These are phyloP conservation scores for Leccinum pachyderme DNA, from an alignment of 1,284 basidiomycete genomes.

Conservation along the genomic window DNA sequence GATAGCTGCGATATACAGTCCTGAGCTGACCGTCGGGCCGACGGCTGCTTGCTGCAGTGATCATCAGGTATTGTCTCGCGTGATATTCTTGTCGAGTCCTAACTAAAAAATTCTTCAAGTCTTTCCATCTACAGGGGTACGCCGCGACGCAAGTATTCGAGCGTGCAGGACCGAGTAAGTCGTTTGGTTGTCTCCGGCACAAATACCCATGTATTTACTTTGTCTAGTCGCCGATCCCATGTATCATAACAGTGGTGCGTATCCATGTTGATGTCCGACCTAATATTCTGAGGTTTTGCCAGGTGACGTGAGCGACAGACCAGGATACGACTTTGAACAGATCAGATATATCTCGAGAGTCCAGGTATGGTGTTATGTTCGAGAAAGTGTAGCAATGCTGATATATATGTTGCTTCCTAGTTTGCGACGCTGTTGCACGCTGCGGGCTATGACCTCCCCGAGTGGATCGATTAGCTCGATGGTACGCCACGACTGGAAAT, in stretches of 20 bases:
- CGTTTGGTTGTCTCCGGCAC: background rate
- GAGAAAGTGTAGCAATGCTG: background rate
- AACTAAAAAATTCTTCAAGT: constrained; percentile 38
- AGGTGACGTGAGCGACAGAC: constrained; percentile 75
- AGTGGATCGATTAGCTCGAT: background rate
- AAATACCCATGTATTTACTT: background rate
- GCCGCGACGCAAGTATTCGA: constrained; percentile 82
- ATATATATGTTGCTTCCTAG: constrained; percentile 25
- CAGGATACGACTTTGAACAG: constrained; percentile 80
- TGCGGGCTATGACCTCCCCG: constrained; percentile 47
- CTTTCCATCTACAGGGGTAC: constrained; percentile 80
- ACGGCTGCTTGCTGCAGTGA: constrained; percentile 85
- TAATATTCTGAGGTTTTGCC: background rate
- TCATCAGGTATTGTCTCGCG: constrained; percentile 55
- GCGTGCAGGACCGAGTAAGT: constrained; percentile 71
- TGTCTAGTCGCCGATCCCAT: constrained; percentile 73
- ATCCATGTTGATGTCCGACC: background rate
- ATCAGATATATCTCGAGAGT: constrained; percentile 81
- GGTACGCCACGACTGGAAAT: background rate
- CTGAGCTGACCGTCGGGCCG: constrained; percentile 77
- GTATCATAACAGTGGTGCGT: constrained; percentile 77
- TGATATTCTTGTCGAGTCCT: background rate
- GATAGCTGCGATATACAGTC: constrained; percentile 73
- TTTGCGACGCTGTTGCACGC: constrained; percentile 53
- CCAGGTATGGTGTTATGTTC: constrained; percentile 49